Evolutionary conservation across 169 alveolate species (phyloP), one percentile per base, ranked within the genome.

Genomic region (Plasmodium adleri): DNA sequence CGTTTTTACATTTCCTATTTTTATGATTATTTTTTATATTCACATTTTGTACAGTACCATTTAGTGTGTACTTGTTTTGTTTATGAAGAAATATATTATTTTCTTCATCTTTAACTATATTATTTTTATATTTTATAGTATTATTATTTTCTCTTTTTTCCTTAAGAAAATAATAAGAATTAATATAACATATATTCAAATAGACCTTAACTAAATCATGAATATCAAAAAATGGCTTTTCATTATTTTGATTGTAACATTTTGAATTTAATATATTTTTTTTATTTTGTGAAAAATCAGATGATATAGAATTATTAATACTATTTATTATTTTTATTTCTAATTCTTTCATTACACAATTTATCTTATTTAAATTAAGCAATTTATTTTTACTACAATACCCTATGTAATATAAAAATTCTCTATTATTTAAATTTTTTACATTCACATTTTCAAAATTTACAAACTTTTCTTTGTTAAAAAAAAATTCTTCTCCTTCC

Each of bases 191-290:
- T 47, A 80, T 68, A 52, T 80, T 80, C 70, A 68, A 62, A 80
- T 80, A 80, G 24, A 80, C 83, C 54, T 80, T 80, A 15, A 80
- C 60, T 49, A 80, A 68, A 80, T 80, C 90, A 63, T 80, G 90
- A 32, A 80, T 80, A 72, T 80, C 90, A 50, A 80, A 80, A 80
- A 80, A 80, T 26, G 90, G 85, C 52, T 80, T 68, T 68, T 8
- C 17, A 7, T 66, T 80, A 45, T 26, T 52, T 45, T 12, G 28
- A 59, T 52, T 39, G 26, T 80, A 80, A 28, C 74, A 67, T 60
- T 80, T 68, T 7, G 80, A 60, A 80, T 80, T 80, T 80, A 80
- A 63, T 28, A 80, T 80, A 80, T 80, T 80, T 80, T 80, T 66
- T 66, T 66, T 52, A 68, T 80, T 80, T 32, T 68, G 60, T 28